Base-by-base conservation (phyloP, 768 basidiomycete species). In the Imleria badia region DNA sequence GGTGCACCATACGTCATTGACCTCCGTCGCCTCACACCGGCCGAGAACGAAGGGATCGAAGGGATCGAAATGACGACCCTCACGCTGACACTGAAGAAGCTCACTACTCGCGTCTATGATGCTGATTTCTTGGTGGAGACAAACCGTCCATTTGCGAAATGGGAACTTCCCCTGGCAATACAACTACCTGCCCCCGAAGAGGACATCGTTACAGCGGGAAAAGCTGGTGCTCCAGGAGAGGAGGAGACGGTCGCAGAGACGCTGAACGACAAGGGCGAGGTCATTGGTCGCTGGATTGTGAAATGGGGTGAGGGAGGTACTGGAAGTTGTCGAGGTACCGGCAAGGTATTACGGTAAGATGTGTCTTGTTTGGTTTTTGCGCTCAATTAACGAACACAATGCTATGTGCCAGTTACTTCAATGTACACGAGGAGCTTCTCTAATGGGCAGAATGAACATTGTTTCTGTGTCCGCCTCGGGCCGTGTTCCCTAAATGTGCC, bases 241-340 rank as follows among this genome's bases (percentile, higher is more conserved):
- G 84, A 90, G 61, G 90, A 93, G 71, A 91, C 91, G 1, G 79
- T 92, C 2, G 91, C 92, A 14, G 91, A 92, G 70, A 91, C 88
- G 3, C 60, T 76, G 40, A 80, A 86, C 59, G 68, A 74, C 36
- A 73, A 77, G 13, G 88, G 87, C 0, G 75, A 77, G 15, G 71
- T 90, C 14, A 47, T 88, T 10, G 91, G 91, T 22, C 74, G 87
- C 46, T 92, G 91, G 91, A 73, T 90, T 12, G 90, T 93, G 2
- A 78, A 74, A 45, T 93, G 91, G 89, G 82, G 76, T 15, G 79
- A 84, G 58, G 74, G 81, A 35, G 87, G 86, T 3, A 75, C 76
- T 47, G 88, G 89, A 19, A 76, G 67, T 3, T 92, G 89, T 62
- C 76, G 77, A 33, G 75, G 78, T 56, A 73, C 78, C n/a, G 92